Percentiles rank a stretch among this genome's conserved stretches.
Conservation (phyloP, 768 basidiomycete species). For the Mycena rosella region DNA sequence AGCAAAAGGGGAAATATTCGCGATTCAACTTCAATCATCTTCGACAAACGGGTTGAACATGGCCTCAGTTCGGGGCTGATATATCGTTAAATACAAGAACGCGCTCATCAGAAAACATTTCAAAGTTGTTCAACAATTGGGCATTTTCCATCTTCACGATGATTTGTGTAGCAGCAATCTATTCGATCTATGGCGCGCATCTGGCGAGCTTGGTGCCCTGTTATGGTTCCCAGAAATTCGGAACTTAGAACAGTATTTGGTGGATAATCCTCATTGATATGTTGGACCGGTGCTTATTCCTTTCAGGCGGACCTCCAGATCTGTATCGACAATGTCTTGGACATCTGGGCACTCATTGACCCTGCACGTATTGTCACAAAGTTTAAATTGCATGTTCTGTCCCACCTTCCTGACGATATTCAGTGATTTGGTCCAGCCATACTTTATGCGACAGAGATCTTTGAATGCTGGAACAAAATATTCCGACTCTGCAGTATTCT, state of each 20-base stretch:
- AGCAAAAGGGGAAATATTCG: constrained; percentile 41
- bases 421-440: not conserved
- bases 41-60: constrained; percentile 44
- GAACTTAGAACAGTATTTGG: constrained; percentile 43
- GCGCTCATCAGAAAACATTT: constrained; percentile 52
- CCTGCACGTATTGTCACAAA: constrained; percentile 37
- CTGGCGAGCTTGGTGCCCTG: constrained; percentile 46
- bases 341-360: constrained; percentile 40
- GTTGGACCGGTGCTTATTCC: not conserved
- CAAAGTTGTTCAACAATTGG: constrained; percentile 47
- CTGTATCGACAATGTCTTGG: constrained; percentile 36
- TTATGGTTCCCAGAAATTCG: constrained; percentile 48
- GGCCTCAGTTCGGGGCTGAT: constrained; percentile 41
- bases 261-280: not conserved
- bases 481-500: constrained; percentile 3
- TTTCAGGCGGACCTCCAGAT: constrained; percentile 35
- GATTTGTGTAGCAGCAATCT: constrained; percentile 30
- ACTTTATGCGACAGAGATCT: not conserved
- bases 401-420: constrained; percentile 2
- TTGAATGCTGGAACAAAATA: not conserved
- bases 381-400: not conserved
- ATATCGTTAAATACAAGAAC: constrained; percentile 51
- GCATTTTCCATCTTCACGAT: constrained; percentile 45
- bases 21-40: constrained; percentile 43
- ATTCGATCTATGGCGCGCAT: constrained; percentile 47